Evolutionary conservation across 1,139 yeast species (phyloP), one percentile per base, ranked within the genome.

Genomic region (Casaregolazyma lundiana): DNA sequence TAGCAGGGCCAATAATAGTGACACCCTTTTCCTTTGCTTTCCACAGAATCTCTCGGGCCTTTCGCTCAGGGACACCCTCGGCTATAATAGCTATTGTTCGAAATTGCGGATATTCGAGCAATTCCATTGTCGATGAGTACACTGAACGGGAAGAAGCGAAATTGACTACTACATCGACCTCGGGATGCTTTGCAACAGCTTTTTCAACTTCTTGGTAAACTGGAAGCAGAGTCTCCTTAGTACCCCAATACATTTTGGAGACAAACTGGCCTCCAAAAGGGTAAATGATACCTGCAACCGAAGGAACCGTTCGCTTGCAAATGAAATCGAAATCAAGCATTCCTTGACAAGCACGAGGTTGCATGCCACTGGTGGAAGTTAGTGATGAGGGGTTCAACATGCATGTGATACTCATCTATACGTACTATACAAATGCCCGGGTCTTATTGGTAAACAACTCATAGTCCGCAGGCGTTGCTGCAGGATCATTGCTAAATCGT

Each of bases 241-340:
- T 71, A 41, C 75, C 75, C 76, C 76, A 71, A 69, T 71, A 71
- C 73, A 71, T 66, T 62, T 71, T 71, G 53, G 72, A 62, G 56
- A 68, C 69, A 53, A 66, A 68, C 54, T 71, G 75, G 39, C 74
- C 73, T 43, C 75, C 75, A 51, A 71, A 71, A 30, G 76, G 75
- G 59, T 71, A 71, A 55, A 71, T 71, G 45, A 71, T 69, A 46
- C 75, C 75, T 34, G 75, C 75, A 8, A 71, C 76, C n/a, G 75
- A 70, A 38, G 75, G 76, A 43, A 63, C 63, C 45, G 67, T 68
- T 49, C 75, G 69, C 60, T 68, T 68, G 61, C 75, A 71, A 57
- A 71, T 68, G 64, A 63, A 71, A 53, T 71, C 75, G 54, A 71
- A 71, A 58, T 71, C 75, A 26, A 71, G 71, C 75, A 71, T 71